These are phyloP conservation scores for Clonostachys sp. DNA, from an alignment of 2,329 filamentous ascomycete genomes.

Conservation along the genomic window DNA sequence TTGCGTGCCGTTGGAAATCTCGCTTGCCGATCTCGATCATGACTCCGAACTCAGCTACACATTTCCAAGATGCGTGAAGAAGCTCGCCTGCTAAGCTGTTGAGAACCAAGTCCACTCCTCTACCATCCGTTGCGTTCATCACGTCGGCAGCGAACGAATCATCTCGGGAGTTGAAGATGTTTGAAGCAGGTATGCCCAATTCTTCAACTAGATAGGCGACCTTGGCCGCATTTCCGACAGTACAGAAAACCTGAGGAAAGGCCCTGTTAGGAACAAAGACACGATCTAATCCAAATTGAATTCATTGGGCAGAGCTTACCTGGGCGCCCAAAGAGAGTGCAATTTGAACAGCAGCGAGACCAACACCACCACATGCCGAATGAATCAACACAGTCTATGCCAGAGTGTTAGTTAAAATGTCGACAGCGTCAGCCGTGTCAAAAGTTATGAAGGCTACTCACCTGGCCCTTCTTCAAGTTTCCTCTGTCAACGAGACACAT, in stretches of 20 bases:
- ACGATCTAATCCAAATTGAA: no score
- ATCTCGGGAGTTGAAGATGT: constrained; percentile 20
- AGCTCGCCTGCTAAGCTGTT: constrained; percentile 20
- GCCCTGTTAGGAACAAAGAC: no score
- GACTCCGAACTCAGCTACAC: constrained; percentile 20
- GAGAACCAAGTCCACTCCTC: constrained; percentile 22
- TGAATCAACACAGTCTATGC: constrained; percentile 22
- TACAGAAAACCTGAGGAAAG: constrained; percentile 18
- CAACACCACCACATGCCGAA: constrained; percentile 18
- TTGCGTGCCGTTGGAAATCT: background rate
- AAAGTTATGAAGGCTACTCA: background rate
- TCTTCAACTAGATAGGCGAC: constrained; percentile 13
- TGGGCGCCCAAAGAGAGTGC: constrained; percentile 13
- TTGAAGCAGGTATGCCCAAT: constrained; percentile 17
- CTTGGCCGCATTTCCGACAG: constrained; percentile 22
- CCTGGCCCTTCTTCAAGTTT: constrained; percentile 6
- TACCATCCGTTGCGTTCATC: constrained; percentile 9
- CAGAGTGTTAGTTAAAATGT: background rate
- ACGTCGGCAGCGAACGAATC: constrained; percentile 15
- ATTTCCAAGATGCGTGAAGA: constrained; percentile 20
- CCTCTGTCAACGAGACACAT: constrained; percentile 20
- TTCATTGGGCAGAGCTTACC: background rate
- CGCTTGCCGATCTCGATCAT: constrained; percentile 27
- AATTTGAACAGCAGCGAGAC: constrained; percentile 21
- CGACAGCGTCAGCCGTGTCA: background rate